Evolutionary conservation across 2,329 filamentous ascomycete genomes (phyloP), one percentile per base, ranked within the genome.

Genomic region (Penicillium sp.): DNA sequence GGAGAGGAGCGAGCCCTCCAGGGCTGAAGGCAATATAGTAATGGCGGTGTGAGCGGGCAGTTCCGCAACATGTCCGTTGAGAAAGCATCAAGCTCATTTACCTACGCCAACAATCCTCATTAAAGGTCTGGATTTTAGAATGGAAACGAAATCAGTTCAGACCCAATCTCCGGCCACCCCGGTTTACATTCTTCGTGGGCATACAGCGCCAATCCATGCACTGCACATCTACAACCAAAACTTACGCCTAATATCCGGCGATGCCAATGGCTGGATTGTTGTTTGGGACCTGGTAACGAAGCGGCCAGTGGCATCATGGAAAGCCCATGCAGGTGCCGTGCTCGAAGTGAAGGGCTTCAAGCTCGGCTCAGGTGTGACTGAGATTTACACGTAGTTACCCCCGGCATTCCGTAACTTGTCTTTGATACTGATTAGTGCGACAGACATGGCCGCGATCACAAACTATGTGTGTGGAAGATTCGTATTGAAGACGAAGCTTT

Each of bases 361-460:
- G 8, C 13, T 44, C 18, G 58, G 48, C 5, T 44, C 24, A 9
- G 50, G 50, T 13, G 62, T 73, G n/a, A 84, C 89, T 56, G 88
- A 82, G 62, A 77, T 97, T 53, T 88, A 96, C 72, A 96, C 92
- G 89, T 96, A 81, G 71, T 53, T 50, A 22, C 29, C 49, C 10
- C 6, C 1, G 48, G 4, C 36, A 46, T 42, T 9, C 34, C 2
- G 8, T 3, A 2, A 45, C 38, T 27, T 29, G 2, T 9, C 1
- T 10, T 22, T 32, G 39, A 45, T 54, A 45, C 50, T 64, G 54
- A 67, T 22, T 24, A 49, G n/a, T 24, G 22, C 21, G 54, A 34
- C 59, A 97, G 92, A 34, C 92, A 97, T 75, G 93, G 93, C 13
- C 84, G 94, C 70, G 94, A 99, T 70, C 88, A 94, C 70, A 89